These are phyloP conservation scores for Candida dajiaensis DNA, from an alignment of 805 yeast species.

Conservation along the genomic window DNA sequence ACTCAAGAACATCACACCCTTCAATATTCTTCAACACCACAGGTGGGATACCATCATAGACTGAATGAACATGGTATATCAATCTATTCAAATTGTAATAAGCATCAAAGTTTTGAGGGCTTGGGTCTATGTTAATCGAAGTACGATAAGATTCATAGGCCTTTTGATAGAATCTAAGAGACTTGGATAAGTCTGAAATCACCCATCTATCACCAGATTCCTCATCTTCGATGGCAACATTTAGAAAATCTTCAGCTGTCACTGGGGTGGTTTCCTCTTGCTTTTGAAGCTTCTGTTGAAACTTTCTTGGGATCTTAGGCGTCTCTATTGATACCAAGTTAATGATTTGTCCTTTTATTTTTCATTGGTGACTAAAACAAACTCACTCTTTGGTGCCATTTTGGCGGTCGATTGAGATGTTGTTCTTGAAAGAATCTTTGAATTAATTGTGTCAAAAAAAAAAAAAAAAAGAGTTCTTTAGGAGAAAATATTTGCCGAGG, in stretches of 20 bases:
- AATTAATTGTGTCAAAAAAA: neutral
- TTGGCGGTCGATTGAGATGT: too few relatives aligned
- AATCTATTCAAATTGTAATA: slow-evolving; percentile 56
- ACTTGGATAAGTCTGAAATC: slow-evolving; percentile 57
- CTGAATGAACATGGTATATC: slow-evolving; percentile 52
- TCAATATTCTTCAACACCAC: slow-evolving; percentile 28
- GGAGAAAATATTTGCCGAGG: neutral
- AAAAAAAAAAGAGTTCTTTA: too few relatives aligned
- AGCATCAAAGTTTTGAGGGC: slow-evolving; percentile 32
- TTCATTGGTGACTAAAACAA: neutral
- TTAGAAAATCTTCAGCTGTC: slow-evolving; percentile 48
- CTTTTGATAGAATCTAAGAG: slow-evolving; percentile 56
- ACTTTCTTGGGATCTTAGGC: slow-evolving; percentile 11
- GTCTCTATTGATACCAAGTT: neutral
- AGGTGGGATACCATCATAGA: slow-evolving; percentile 37
- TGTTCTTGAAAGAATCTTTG: neutral
- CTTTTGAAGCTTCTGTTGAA: slow-evolving; percentile 2
- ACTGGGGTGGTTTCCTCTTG: slow-evolving; percentile 4
- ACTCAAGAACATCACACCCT: slow-evolving; percentile 6
- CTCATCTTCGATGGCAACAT: slow-evolving; percentile 53
- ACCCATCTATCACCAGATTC: slow-evolving; percentile 77
- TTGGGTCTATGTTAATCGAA: slow-evolving; percentile 22
- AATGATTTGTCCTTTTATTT: neutral
- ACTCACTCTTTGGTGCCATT: slow-evolving; percentile 20
- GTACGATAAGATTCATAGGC: slow-evolving; percentile 41